Evolutionary conservation across 495 filamentous ascomycete species (phyloP).

Genomic region (Corynascus novoguineensis): DNA sequence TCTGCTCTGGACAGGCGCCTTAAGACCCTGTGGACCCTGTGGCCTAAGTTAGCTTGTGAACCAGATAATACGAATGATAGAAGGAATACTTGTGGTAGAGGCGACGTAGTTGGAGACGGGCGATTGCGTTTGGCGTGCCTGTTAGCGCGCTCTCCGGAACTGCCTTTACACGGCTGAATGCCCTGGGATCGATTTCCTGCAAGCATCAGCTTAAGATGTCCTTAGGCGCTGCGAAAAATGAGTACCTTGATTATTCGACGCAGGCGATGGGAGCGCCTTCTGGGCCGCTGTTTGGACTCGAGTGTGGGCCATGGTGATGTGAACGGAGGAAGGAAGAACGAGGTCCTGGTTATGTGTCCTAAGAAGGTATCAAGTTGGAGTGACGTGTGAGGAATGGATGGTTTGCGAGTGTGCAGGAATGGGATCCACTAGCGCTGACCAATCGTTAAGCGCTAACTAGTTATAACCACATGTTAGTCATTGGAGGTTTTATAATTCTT

Average conservation of each 20-base stretch:
- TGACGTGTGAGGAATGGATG: slow-evolving; percentile 17
- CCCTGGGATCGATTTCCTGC: slow-evolving; percentile 17
- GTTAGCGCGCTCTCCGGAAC: slow-evolving; percentile 16
- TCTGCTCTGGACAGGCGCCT: slow-evolving; percentile 20
- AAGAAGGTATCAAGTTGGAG: slow-evolving; percentile 13
- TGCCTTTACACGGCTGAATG: slow-evolving; percentile 17
- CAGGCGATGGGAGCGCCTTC: slow-evolving; percentile 16
- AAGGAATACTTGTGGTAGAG: slow-evolving; percentile 11
- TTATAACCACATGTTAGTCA: too few species aligned
- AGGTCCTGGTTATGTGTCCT: slow-evolving; percentile 12
- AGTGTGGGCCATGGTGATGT: slow-evolving; percentile 20
- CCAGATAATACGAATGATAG: slow-evolving; percentile 13
- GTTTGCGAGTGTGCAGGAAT: slow-evolving; percentile 11
- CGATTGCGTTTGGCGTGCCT: slow-evolving; percentile 17
- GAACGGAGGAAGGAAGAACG: slow-evolving; percentile 12
- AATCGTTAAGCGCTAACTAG: not conserved
- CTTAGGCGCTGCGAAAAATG: slow-evolving; percentile 21
- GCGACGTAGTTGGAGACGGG: slow-evolving; percentile 12
- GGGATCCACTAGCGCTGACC: slow-evolving; percentile 6
- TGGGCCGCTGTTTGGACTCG: slow-evolving; percentile 18
- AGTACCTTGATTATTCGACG: slow-evolving; percentile 19
- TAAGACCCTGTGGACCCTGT: slow-evolving; percentile 11
- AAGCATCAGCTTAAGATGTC: slow-evolving; percentile 19
- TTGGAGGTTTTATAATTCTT: slow-evolving; percentile 6
- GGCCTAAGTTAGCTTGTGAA: slow-evolving; percentile 16